Evolutionary conservation across 768 basidiomycete species (phyloP), one percentile per base, ranked within the genome.

Genomic region (Russula emetica): DNA sequence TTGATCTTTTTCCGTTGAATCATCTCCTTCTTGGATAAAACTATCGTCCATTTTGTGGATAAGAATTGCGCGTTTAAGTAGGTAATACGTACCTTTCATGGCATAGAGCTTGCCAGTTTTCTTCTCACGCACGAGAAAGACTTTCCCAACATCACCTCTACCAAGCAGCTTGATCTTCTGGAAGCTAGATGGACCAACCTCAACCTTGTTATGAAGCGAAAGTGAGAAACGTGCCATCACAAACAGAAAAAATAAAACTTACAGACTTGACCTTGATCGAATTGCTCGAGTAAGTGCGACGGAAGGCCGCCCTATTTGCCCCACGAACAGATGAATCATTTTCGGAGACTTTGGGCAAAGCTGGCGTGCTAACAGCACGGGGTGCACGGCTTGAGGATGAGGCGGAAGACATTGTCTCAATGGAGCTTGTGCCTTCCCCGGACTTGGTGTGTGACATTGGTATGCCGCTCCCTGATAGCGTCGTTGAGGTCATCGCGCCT

Each of bases 1-100:
- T 99, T 99, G 79, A 99, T 96, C 82, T 99, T 99, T 80, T 96
- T 97, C 71, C 97, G 86, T 78, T 96, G 94, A 75, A 99, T 95
- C 96, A 99, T 98, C 80, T 99, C 97, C 80, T 90, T 92, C 80
- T 98, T 98, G 56, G 94, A 97, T 51, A 99, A 80, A 26, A 99
- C 97, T 96, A 75, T 72, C 49, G n/a, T 22, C 34, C 16, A 71
- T 63, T 47, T 26, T 67, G 64, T 69, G 66, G 64, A 62, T 24
- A 38, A 53, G 54, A 55, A 42, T 47, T 49, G 55, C 53, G 50
- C 67, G 40, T 18, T 18, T 28, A 67, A 71, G 68, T 62, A 66
- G n/a, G 55, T 57, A 62, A 61, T 47, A 74, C 83, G 72, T 79
- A 94, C 95, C 95, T 86, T 99, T 99, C 97, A 99, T 99, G 63